These are phyloP conservation scores for Metarhizium rileyi DNA, from an alignment of 2,329 filamentous ascomycete species.

Conservation along the genomic window DNA sequence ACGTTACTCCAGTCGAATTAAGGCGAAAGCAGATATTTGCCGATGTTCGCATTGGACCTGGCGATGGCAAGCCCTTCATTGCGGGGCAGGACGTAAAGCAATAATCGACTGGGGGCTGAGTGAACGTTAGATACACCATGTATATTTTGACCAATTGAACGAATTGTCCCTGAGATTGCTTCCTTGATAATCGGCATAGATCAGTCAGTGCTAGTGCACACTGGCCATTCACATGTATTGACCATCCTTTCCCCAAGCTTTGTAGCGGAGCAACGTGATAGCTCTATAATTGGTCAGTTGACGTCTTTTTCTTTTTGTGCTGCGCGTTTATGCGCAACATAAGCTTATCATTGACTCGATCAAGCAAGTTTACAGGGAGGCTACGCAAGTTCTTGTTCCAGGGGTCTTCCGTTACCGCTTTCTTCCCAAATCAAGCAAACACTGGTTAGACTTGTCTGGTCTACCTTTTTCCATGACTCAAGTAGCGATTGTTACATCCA, in stretches of 20 bases:
- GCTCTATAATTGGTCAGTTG: too few species aligned
- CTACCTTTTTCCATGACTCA: too few species aligned
- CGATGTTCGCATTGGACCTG: slow-evolving; percentile 36
- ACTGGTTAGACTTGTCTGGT: too few species aligned
- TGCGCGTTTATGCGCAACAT: too few species aligned
- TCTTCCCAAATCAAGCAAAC: not conserved
- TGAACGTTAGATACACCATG: slow-evolving; percentile 1
- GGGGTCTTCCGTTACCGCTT: not conserved
- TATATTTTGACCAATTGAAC: slow-evolving; percentile 4
- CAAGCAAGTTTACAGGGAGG: too few species aligned
- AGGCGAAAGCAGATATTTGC: slow-evolving; percentile 54
- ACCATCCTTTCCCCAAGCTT: not conserved
- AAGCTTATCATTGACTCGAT: too few species aligned
- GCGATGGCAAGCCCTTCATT: slow-evolving; percentile 34
- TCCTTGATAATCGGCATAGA: not conserved
- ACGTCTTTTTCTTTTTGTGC: too few species aligned
- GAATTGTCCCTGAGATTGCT: not conserved
- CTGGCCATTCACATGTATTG: not conserved
- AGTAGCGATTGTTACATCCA: too few species aligned
- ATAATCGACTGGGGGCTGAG: slow-evolving; percentile 15
- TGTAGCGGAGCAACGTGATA: too few species aligned
- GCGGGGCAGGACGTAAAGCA: slow-evolving; percentile 26
- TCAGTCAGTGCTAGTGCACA: too few species aligned
- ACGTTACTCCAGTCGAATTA: slow-evolving; percentile 64
- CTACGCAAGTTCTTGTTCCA: too few species aligned